These are phyloP conservation scores for Colletotrichum gigasporum DNA, from an alignment of 2,329 filamentous ascomycete species.

Conservation along the genomic window DNA sequence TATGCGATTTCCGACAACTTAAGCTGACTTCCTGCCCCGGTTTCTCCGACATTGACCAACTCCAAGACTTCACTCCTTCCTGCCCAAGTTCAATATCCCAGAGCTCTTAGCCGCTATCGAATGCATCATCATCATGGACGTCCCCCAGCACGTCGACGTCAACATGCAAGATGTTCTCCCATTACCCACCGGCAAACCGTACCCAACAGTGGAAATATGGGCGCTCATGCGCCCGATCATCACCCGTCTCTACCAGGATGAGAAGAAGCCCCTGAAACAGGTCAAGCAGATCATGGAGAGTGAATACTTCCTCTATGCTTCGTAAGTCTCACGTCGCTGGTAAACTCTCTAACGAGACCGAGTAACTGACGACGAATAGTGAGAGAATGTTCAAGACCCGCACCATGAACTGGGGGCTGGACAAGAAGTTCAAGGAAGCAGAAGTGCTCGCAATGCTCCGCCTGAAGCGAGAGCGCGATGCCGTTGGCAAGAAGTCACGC, in stretches of 20 bases:
- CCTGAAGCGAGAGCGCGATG: constrained; percentile 1
- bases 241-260: not conserved
- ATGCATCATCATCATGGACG: too few species aligned
- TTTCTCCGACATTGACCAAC: too few species aligned
- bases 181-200: not conserved
- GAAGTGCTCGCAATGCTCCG: constrained; percentile 2
- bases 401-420: constrained; percentile 1
- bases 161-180: not conserved
- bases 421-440: constrained; percentile 20
- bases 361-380: not conserved
- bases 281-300: constrained; percentile 14
- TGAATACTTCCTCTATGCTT: not conserved
- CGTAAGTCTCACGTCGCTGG: not conserved
- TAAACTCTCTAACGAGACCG: not conserved
- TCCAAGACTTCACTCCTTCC: too few species aligned
- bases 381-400: constrained; percentile 15
- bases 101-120: too few species aligned
- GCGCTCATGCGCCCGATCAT: not conserved
- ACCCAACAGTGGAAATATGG: constrained; percentile 1
- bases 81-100: too few species aligned
- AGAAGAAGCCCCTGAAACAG: constrained; percentile 13
- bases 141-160: not conserved
- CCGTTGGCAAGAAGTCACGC: not conserved
- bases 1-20: too few species aligned
- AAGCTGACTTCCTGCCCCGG: too few species aligned